Conservation (phyloP, 257 asterid genomes). For the Nicotiana tomentosiformis region DNA sequence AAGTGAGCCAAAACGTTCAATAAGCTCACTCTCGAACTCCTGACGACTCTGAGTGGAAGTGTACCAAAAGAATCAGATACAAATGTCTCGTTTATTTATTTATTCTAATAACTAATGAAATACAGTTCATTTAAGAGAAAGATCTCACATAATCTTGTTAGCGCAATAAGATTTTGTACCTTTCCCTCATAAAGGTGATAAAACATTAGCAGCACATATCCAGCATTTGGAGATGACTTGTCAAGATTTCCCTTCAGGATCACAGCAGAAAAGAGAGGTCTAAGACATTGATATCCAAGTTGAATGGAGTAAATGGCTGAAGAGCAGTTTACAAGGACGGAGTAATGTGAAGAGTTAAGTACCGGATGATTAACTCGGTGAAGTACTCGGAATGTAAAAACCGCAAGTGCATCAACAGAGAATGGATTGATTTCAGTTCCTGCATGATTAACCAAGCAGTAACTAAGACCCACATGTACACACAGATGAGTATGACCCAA, state of each 20-base stretch:
- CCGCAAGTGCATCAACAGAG: constrained; percentile 88
- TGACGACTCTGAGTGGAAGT: constrained; percentile 53
- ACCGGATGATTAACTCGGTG: constrained; percentile 93
- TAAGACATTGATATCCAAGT: constrained; percentile 7
- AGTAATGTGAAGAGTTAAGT: constrained; percentile 19
- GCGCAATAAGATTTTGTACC: constrained; percentile 36
- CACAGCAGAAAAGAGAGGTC: constrained; percentile 17
- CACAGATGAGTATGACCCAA: neutral
- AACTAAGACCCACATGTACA: neutral
- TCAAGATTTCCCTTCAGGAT: constrained; percentile 84
- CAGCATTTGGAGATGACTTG: constrained; percentile 79
- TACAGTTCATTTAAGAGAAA: neutral
- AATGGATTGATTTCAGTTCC: constrained; percentile 91
- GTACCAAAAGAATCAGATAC: constrained; percentile 14
- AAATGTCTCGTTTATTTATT: neutral
- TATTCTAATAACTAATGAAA: neutral
- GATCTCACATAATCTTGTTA: neutral
- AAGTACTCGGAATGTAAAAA: constrained; percentile 78
- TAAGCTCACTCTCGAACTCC: constrained; percentile 75
- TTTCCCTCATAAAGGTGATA: constrained; percentile 91
- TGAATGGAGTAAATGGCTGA: neutral
- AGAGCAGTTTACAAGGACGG: neutral
- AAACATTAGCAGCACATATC: constrained; percentile 84
- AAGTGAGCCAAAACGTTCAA: constrained; percentile 85
- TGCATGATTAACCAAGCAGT: constrained; percentile 21